Evolutionary conservation across 208 protist genomes (phyloP), one percentile per base, ranked within the genome.

Genomic region (Leishmania tropica): DNA sequence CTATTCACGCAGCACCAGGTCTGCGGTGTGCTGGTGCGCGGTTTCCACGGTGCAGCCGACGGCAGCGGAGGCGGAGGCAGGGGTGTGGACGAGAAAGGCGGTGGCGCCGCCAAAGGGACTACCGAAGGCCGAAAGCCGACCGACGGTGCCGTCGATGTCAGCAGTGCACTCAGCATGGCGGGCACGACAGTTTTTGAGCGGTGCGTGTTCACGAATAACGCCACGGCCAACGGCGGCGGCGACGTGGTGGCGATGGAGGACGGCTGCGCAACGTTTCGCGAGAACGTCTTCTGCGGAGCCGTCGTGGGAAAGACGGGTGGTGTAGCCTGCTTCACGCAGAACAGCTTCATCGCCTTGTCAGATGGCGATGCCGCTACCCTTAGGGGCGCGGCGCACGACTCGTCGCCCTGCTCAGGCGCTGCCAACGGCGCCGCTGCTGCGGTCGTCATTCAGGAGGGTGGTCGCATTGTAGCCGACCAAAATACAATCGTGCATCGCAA

Each of bases 251-350:
- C 89, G 42, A 81, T 91, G 60, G 81, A 90, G 60, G 67, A 78
- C 28, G 92, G 93, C 65, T 87, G 83, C 85, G 92, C 88, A 13
- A 72, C 83, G 45, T 94, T 97, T 72, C 81, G 84, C 37, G 76
- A 86, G n/a, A 94, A 89, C 82, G 74, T 92, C n/a, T 94, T 96
- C 47, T 78, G 78, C 37, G 95, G 93, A 65, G 94, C 88, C 48
- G 83, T 96, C n/a, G 88, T 96, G 54, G 92, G 87, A 19, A 85
- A 83, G n/a, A 78, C 67, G 28, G 83, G 88, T 35, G 89, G 92
- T 7, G 62, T 80, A 3, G 83, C 85, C 6, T 70, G 87, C 37
- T 95, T 97, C 83, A 65, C 82, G 54, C 77, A 87, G 54, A 96
- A 96, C 84, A 85, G 74, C 28, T 95, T 97, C 60, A 64, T 85